Evolutionary conservation across 495 filamentous ascomycete genomes (phyloP), one percentile per base, ranked within the genome.

Genomic region (Xylaria telfairii): DNA sequence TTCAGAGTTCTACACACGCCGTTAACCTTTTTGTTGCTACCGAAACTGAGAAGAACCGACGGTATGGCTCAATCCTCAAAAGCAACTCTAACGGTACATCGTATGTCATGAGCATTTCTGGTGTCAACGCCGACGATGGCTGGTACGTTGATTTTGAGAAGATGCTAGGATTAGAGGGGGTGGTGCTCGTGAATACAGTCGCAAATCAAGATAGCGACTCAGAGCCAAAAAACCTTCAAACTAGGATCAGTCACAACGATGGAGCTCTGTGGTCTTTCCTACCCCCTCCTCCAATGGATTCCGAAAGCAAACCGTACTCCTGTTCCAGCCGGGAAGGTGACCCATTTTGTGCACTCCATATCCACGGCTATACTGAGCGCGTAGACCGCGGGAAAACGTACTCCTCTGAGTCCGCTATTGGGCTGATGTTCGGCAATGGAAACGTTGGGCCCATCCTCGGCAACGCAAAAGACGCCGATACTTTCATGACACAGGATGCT

Each of bases 81-180:
- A 97, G 93, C 74, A 99, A 99, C 81, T 97, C 93, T 74, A 98
- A 98, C 76, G 96, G 96, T 46, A 98, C 96, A 0, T 95, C 92
- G 3, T 99, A 98, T 73, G 92, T 96, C 26, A 82, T 95, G 61
- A 95, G 92, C 79, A 82, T 95, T 10, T 81, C 86, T 59, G 87
- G 86, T 0, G 92, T 98, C 73, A 97, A 97, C 79, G 87, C 92
- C 66, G 89, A 97, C 73, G 80, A 84, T 4, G 71, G 63, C 0
- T 94, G 91, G 51, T 97, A 91, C 77, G 94, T 96, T 47, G 96
- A 99, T 79, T 99, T 97, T 77, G 96, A 99, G 78, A 97, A 97
- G 83, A 93, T 97, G 87, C 88, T 90, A 32, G 93, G 92, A 6
- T 85, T 98, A 39, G 94, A 98, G 78, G 96, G 96, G 37, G 93